These are phyloP conservation scores for Naganishia liquefaciens DNA, from an alignment of 1,284 basidiomycete species.

Conservation along the genomic window DNA sequence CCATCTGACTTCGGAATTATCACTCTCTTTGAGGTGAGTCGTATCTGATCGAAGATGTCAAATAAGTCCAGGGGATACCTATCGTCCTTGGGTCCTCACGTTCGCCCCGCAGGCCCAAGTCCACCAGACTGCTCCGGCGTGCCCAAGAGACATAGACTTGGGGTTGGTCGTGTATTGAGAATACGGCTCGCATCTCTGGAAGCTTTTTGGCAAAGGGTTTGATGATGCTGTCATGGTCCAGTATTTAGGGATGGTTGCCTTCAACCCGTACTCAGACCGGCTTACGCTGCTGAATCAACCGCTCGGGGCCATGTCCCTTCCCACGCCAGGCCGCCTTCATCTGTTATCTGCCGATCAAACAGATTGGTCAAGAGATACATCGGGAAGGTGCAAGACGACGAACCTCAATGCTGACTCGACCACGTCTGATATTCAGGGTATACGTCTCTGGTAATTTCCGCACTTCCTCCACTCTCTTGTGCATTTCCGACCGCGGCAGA, in stretches of 20 bases:
- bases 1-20: conserved; percentile 43
- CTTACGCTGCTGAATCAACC: conserved; percentile 41
- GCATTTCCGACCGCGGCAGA: conserved; percentile 69
- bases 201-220: conserved; percentile 47
- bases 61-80: not conserved
- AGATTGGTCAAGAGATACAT: too few relatives aligned
- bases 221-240: conserved; percentile 40
- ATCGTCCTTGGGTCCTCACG: conserved; percentile 42
- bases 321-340: conserved; percentile 47
- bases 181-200: conserved; percentile 53
- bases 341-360: conserved; percentile 39
- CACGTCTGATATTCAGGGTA: conserved; percentile 44
- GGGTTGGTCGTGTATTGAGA: conserved; percentile 57
- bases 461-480: conserved; percentile 63
- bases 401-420: conserved; percentile 43
- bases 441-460: conserved; percentile 49
- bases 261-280: too few relatives aligned
- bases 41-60: conserved; percentile 37
- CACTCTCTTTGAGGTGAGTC: conserved; percentile 46
- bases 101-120: conserved; percentile 52
- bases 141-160: conserved; percentile 56
- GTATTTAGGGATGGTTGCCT: too few relatives aligned
- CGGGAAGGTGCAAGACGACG: conserved; percentile 18
- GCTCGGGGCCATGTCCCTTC: conserved; percentile 47
- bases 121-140: conserved; percentile 50